A percentile compares a stretch with the other conserved stretches of the same genome.
These are phyloP conservation scores for Podila epicladia DNA, from an alignment of 192 early-diverging fungal genomes.

Conservation along the genomic window DNA sequence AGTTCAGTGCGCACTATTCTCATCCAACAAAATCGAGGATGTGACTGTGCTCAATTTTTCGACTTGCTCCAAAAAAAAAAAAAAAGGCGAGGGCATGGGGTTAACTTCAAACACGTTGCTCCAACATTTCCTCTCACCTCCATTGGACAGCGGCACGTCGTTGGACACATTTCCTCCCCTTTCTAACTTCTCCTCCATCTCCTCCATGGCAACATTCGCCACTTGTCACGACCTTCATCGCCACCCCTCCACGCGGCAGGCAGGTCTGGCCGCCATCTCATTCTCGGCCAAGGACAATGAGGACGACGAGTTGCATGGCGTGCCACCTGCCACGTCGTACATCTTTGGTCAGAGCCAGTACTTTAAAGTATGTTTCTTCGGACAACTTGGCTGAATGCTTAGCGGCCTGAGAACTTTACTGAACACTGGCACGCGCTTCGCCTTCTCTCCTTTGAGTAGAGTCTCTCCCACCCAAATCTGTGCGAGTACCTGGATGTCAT, in stretches of 20 bases:
- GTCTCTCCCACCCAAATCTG: constrained; percentile 64
- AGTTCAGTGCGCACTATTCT: too few species aligned
- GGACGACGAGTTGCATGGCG: constrained; percentile 43
- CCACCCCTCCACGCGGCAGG: constrained; percentile 36
- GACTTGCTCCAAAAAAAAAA: too few species aligned
- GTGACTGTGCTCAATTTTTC: too few species aligned
- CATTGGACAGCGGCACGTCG: too few species aligned
- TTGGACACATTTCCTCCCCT: neutral
- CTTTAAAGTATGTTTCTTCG: constrained; percentile 12
- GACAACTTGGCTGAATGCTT: neutral
- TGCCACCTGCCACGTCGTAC: constrained; percentile 33
- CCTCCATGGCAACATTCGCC: constrained; percentile 45
- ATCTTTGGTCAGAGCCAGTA: constrained; percentile 48
- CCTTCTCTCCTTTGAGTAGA: constrained; percentile 42
- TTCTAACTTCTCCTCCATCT: neutral
- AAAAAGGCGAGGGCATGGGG: too few species aligned
- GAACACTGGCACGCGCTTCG: neutral
- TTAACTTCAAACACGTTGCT: too few species aligned
- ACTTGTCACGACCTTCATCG: constrained; percentile 42
- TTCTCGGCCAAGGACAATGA: constrained; percentile 47
- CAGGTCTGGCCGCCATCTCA: constrained; percentile 48
- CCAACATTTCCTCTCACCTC: too few species aligned
- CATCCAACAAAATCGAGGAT: too few species aligned
- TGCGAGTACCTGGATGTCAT: constrained; percentile 72
- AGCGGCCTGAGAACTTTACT: neutral